Percentiles rank a stretch among this genome's conserved stretches.
phyloP scores from a whole-genome alignment of 768 basidiomycete genomes.

The Phaffia tasmanica region DNA sequence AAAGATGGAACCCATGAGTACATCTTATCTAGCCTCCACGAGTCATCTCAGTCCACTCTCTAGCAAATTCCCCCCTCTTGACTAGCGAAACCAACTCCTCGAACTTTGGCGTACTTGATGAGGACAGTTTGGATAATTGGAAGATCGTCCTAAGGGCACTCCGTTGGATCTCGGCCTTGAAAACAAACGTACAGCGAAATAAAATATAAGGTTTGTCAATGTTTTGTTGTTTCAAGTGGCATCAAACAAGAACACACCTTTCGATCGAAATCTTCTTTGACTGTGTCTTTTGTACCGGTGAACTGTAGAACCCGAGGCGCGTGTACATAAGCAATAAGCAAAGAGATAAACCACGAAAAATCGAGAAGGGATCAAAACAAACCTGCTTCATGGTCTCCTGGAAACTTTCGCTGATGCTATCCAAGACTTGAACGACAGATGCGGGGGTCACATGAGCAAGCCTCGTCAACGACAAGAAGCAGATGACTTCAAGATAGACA shows the following conservation, averaged over 20 bases:
- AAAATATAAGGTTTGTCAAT: neutral
- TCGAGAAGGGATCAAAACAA: neutral
- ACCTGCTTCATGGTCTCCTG: constrained; percentile 22
- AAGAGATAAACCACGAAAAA: too few species aligned
- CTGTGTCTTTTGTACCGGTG: constrained; percentile 21
- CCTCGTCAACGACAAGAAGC: constrained; percentile 88
- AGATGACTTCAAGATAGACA: constrained; percentile 50
- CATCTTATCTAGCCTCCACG: too few species aligned
- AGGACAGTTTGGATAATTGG: constrained; percentile 64
- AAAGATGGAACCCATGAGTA: too few species aligned
- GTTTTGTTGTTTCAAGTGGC: neutral
- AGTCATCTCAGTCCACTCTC: neutral
- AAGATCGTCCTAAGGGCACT: constrained; percentile 80
- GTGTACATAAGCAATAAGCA: neutral
- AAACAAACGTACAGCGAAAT: constrained; percentile 31
- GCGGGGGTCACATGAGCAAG: constrained; percentile 76
- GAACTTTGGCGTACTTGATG: constrained; percentile 43
- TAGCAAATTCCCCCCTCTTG: constrained; percentile 9
- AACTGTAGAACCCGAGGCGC: neutral
- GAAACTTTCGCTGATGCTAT: constrained; percentile 47
- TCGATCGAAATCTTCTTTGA: constrained; percentile 25
- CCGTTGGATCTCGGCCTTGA: constrained; percentile 74
- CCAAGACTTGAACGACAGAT: constrained; percentile 45
- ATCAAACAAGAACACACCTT: neutral
- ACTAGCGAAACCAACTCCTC: constrained; percentile 8